A percentile compares a stretch with the other conserved stretches of the same genome.
Conservation (phyloP, 192 early-diverging fungal species). For the Entomortierella parvispora region DNA sequence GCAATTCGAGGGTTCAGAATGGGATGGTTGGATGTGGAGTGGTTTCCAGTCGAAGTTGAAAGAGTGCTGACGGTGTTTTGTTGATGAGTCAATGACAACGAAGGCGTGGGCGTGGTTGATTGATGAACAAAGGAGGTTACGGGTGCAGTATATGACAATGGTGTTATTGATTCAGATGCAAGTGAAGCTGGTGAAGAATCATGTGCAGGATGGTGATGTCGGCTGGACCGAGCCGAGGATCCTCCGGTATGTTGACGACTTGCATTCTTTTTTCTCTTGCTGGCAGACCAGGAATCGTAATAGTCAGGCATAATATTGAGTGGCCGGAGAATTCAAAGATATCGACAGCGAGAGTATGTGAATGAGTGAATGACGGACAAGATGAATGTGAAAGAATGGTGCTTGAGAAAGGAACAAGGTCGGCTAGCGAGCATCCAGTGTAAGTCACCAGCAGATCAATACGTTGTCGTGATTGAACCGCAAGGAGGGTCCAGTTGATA, state of each 20-base stretch:
- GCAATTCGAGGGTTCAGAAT: neutral
- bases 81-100: too few species aligned
- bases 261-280: conserved; percentile 24
- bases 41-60: too few species aligned
- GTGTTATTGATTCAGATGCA: neutral
- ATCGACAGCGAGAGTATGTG: neutral
- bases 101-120: neutral
- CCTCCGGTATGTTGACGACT: neutral
- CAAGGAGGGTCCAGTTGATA: too few species aligned
- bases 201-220: conserved; percentile 8
- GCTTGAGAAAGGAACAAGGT: too few species aligned
- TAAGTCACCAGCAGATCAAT: too few species aligned
- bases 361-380: neutral
- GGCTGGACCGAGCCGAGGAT: conserved; percentile 10
- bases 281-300: conserved; percentile 48
- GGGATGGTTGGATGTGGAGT: too few species aligned
- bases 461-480: too few species aligned
- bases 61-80: too few species aligned
- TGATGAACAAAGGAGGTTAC: too few species aligned
- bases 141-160: neutral
- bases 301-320: conserved; percentile 25
- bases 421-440: too few species aligned
- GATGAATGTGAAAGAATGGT: too few species aligned
- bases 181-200: neutral
- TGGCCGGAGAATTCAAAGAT: neutral